Conservation (phyloP, 352 stramenopile genomes). For the Globisporangium cylindrosporum region DNA sequence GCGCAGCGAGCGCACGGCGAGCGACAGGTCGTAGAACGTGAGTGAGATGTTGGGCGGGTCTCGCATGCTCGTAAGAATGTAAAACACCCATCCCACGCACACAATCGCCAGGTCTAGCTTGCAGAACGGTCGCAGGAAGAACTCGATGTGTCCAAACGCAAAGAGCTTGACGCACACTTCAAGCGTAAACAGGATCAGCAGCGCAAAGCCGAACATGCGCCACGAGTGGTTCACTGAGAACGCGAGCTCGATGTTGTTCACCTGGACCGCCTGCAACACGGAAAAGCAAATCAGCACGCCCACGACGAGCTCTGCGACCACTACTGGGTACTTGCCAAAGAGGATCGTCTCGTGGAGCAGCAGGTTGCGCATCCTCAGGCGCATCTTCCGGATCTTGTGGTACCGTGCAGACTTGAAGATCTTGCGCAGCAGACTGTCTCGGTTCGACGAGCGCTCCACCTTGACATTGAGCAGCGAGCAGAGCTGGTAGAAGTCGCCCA, state of each 20-base stretch:
- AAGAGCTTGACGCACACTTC: constrained; percentile 79
- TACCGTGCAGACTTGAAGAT: constrained; percentile 43
- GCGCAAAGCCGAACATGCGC: constrained; percentile 64
- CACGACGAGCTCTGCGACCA: constrained; percentile 71
- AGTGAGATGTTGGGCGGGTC: constrained; percentile 59
- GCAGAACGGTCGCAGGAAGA: constrained; percentile 78
- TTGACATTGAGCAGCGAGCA: constrained; percentile 74
- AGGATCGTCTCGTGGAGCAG: constrained; percentile 63
- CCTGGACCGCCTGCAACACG: constrained; percentile 75
- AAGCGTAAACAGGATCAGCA: constrained; percentile 72
- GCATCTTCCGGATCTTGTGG: constrained; percentile 51
- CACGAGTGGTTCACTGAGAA: constrained; percentile 75
- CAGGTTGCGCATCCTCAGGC: constrained; percentile 45
- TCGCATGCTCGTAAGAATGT: constrained; percentile 62
- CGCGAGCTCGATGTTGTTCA: constrained; percentile 79
- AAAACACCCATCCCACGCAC: constrained; percentile 77
- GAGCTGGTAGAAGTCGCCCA: constrained; percentile 76
- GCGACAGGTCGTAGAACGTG: constrained; percentile 74
- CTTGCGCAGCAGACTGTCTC: constrained; percentile 35
- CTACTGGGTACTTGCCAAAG: constrained; percentile 62
- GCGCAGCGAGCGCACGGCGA: constrained; percentile 71
- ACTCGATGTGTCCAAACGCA: constrained; percentile 71
- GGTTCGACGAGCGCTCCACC: constrained; percentile 51
- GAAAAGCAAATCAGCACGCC: constrained; percentile 73
- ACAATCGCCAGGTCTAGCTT: constrained; percentile 72